Evolutionary conservation across 129 eudicot genomes (phyloP).

Genomic region (Apium graveolens): DNA sequence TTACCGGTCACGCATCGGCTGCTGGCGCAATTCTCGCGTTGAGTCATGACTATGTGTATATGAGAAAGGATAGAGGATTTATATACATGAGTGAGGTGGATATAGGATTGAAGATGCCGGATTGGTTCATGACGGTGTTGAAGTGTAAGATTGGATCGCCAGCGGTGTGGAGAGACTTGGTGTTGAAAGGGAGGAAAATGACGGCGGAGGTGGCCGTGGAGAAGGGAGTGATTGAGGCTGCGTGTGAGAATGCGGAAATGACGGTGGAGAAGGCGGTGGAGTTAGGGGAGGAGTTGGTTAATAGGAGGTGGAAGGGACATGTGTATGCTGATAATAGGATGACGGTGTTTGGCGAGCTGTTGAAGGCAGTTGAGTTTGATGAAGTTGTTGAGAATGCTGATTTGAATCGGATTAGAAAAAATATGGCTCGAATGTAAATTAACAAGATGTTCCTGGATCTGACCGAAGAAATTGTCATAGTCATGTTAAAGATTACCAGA

Average conservation of each 20-base stretch:
- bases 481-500: no score
- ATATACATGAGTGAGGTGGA: constrained; percentile 82
- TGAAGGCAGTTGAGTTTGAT: constrained; percentile 33
- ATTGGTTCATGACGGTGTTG: constrained; percentile 36
- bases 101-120: constrained; percentile 34
- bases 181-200: constrained; percentile 47
- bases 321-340: constrained; percentile 42
- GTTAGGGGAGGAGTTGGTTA: constrained; percentile 42
- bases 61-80: constrained; percentile 65
- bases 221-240: constrained; percentile 55
- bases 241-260: constrained; percentile 45
- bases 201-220: constrained; percentile 50
- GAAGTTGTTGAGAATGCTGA: constrained; percentile 38
- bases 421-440: not conserved
- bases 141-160: constrained; percentile 46
- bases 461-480: no score
- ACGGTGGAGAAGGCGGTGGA: constrained; percentile 51
- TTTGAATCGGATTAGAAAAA: not conserved
- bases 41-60: constrained; percentile 60
- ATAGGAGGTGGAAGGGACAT: constrained; percentile 57
- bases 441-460: no score
- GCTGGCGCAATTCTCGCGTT: constrained; percentile 50
- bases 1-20: constrained; percentile 71
- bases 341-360: constrained; percentile 37
- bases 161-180: constrained; percentile 40